These are phyloP conservation scores for Kwoniella heveanensis DNA, from an alignment of 768 basidiomycete genomes.

Conservation along the genomic window DNA sequence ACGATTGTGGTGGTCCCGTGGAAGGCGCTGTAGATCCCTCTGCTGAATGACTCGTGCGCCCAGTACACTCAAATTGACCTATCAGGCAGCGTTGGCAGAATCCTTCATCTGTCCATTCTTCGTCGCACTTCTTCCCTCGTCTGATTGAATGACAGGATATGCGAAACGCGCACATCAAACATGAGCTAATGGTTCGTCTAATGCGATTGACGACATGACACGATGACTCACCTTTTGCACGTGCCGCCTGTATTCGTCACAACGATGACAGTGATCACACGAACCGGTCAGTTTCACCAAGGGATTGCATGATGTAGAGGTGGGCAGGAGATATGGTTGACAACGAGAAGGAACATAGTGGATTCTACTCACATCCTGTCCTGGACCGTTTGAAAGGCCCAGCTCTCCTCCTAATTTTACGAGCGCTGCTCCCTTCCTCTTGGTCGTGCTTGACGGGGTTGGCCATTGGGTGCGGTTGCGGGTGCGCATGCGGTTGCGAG, in stretches of 20 bases:
- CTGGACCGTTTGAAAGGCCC: constrained; percentile 35
- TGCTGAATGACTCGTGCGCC: constrained; percentile 11
- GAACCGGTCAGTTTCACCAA: not conserved
- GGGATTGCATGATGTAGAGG: too few species aligned
- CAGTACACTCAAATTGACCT: constrained; percentile 30
- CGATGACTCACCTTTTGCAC: constrained; percentile 31
- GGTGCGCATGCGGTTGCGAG: not conserved
- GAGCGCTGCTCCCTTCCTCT: constrained; percentile 3
- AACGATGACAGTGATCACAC: not conserved
- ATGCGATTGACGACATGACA: too few species aligned
- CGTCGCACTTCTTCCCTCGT: constrained; percentile 40
- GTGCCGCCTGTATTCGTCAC: constrained; percentile 25
- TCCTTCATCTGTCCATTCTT: constrained; percentile 34
- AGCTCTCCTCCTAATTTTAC: constrained; percentile 17
- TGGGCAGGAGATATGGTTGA: too few species aligned
- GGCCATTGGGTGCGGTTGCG: not conserved
- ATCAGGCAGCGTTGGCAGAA: constrained; percentile 28
- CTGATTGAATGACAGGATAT: constrained; percentile 7
- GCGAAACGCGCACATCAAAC: not conserved
- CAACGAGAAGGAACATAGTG: too few species aligned
- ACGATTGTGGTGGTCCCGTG: not conserved
- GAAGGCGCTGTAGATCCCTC: not conserved
- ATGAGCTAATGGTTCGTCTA: too few species aligned
- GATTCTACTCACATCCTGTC: constrained; percentile 31
- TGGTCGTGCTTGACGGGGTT: not conserved